Conservation (phyloP, 2,329 filamentous ascomycete species). For the Fonsecaea multimorphosa region DNA sequence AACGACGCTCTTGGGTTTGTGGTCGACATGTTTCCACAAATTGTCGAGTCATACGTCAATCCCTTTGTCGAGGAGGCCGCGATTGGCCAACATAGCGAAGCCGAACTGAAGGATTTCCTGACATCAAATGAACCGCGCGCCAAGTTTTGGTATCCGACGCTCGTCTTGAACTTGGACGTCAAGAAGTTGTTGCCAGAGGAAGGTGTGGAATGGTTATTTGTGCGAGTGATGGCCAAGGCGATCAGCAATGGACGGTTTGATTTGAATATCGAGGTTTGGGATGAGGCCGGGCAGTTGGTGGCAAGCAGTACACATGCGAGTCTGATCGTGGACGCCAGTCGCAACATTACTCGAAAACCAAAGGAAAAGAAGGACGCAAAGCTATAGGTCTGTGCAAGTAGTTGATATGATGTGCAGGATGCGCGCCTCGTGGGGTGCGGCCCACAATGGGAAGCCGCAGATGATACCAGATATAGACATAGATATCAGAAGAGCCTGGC, state of each 20-base stretch:
- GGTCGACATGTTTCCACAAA: slow-evolving; percentile 71
- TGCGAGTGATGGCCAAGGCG: slow-evolving; percentile 68
- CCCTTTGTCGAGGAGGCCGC: slow-evolving; percentile 36
- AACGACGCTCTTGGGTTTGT: slow-evolving; percentile 69
- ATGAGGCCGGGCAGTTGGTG: slow-evolving; percentile 68
- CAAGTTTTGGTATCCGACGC: slow-evolving; percentile 75
- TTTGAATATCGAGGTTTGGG: slow-evolving; percentile 71
- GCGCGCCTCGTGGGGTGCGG: not conserved
- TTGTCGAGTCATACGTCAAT: slow-evolving; percentile 62
- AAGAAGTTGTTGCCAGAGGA: slow-evolving; percentile 72
- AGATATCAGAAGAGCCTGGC: not conserved
- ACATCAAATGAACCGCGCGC: slow-evolving; percentile 38
- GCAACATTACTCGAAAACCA: slow-evolving; percentile 55
- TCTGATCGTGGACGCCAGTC: slow-evolving; percentile 66
- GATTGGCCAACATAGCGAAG: slow-evolving; percentile 45
- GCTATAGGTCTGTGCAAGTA: not conserved
- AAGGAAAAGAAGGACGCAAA: slow-evolving; percentile 23
- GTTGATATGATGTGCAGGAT: not conserved
- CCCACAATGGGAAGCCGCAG: not conserved
- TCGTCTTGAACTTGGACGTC: slow-evolving; percentile 76
- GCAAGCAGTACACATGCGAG: slow-evolving; percentile 72
- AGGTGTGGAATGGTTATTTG: slow-evolving; percentile 75
- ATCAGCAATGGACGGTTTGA: slow-evolving; percentile 76
- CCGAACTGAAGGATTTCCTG: slow-evolving; percentile 42
- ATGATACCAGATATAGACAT: not conserved